Conservation (phyloP, 2,329 filamentous ascomycete species). For the Pseudogymnoascus sp. region DNA sequence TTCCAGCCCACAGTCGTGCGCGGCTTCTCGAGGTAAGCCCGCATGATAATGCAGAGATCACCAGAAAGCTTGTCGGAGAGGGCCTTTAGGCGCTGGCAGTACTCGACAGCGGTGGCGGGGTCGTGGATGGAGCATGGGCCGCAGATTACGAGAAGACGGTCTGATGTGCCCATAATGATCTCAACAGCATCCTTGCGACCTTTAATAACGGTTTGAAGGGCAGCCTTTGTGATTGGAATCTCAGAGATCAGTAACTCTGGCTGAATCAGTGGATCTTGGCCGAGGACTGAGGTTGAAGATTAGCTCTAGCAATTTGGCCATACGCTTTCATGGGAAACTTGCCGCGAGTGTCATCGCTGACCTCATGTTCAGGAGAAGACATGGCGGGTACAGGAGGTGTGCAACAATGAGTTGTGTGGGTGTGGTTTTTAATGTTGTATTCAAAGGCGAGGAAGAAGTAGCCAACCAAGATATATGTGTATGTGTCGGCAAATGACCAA, state of each 20-base stretch:
- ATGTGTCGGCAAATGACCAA: constrained; percentile 2
- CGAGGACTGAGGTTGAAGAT: constrained; percentile 56
- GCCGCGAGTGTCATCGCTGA: constrained; percentile 47
- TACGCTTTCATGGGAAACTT: constrained; percentile 22
- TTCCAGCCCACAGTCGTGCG: constrained; percentile 98
- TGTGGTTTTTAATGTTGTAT: constrained; percentile 4
- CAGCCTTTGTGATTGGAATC: constrained; percentile 61
- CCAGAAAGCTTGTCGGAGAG: constrained; percentile 71
- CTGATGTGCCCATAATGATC: constrained; percentile 35
- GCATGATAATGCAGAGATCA: constrained; percentile 92
- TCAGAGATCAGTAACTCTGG: constrained; percentile 81
- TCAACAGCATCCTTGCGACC: constrained; percentile 53
- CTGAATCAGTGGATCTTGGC: constrained; percentile 88
- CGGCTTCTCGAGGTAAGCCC: constrained; percentile 96
- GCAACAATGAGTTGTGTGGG: constrained; percentile 7
- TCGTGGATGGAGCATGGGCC: constrained; percentile 98
- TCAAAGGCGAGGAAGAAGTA: neutral
- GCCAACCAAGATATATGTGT: neutral
- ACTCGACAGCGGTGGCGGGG: constrained; percentile 78
- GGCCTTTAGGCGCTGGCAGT: constrained; percentile 69
- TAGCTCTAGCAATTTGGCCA: neutral
- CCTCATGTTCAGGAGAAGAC: constrained; percentile 24
- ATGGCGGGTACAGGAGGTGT: constrained; percentile 17
- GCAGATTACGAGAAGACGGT: constrained; percentile 88
- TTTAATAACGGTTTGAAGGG: constrained; percentile 62